These are phyloP conservation scores for Gracilariopsis chorda DNA, from an alignment of 23 red algal genomes.

Conservation along the genomic window DNA sequence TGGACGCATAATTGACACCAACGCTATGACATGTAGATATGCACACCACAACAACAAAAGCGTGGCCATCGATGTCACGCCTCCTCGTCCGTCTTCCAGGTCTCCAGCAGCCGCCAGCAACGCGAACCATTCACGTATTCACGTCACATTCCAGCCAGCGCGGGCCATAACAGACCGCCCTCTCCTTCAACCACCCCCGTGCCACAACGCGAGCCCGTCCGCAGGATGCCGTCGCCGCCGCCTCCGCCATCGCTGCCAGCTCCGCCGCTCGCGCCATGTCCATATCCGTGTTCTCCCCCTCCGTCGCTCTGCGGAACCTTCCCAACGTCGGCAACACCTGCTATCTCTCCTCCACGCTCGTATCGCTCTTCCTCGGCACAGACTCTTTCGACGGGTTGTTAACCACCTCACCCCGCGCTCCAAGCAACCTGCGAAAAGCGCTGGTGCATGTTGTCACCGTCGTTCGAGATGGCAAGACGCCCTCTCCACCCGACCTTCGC, in stretches of 20 bases:
- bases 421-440: not conserved
- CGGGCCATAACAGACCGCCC: not conserved
- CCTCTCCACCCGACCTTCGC: not conserved
- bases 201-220: not conserved
- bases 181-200: not conserved
- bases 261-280: not conserved
- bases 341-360: slow-evolving; percentile 42
- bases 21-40: no score
- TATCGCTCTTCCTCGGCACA: slow-evolving; percentile 34
- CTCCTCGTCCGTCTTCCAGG: no score
- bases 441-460: not conserved
- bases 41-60: no score
- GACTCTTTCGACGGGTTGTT: slow-evolving; percentile 61
- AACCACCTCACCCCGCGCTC: slow-evolving; percentile 16
- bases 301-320: not conserved
- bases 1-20: no score
- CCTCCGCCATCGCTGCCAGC: not conserved
- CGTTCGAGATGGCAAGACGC: not conserved
- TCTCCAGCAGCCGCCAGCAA: no score
- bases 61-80: no score
- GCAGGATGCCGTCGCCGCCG: not conserved
- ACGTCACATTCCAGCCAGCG: not conserved
- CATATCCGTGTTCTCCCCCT: not conserved
- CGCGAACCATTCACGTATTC: no score
- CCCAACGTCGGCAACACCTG: slow-evolving; percentile 63